Percentiles rank a stretch among this genome's conserved stretches.
Evolutionary conservation across 2,329 filamentous ascomycete genomes (phyloP).

Genomic region (Xylariaceae sp.): DNA sequence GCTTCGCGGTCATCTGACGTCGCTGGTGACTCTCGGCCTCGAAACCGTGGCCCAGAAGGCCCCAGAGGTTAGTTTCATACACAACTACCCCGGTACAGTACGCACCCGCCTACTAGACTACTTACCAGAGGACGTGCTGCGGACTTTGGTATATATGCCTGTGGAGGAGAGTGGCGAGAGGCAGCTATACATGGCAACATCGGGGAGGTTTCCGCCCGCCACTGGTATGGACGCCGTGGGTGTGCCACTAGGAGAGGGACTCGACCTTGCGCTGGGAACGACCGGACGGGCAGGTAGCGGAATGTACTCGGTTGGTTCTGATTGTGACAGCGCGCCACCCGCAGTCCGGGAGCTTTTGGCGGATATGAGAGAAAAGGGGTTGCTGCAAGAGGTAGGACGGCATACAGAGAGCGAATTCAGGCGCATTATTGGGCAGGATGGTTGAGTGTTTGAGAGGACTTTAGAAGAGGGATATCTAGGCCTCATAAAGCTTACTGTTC

Average conservation of each 20-base stretch:
- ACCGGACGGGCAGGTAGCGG: slow-evolving; percentile 16
- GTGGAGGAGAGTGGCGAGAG: slow-evolving; percentile 20
- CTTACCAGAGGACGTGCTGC: slow-evolving; percentile 18
- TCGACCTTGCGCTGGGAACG: slow-evolving; percentile 13
- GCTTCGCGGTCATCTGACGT: slow-evolving; percentile 20
- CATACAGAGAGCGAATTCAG: slow-evolving; percentile 26
- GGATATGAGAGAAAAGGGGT: slow-evolving; percentile 5
- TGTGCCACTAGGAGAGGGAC: slow-evolving; percentile 4
- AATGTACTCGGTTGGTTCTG: slow-evolving; percentile 19
- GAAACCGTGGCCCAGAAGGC: slow-evolving; percentile 12
- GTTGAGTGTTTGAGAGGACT: background rate
- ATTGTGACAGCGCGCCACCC: slow-evolving; percentile 14
- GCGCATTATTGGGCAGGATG: background rate
- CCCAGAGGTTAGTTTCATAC: slow-evolving; percentile 21
- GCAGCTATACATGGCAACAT: slow-evolving; percentile 23
- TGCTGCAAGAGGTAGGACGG: slow-evolving; percentile 14
- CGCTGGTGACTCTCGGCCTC: slow-evolving; percentile 23
- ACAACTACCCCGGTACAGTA: slow-evolving; percentile 25
- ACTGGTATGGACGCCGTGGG: background rate
- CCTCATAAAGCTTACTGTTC: no score
- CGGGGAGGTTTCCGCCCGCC: slow-evolving; percentile 18
- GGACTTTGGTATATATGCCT: slow-evolving; percentile 11
- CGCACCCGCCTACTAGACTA: slow-evolving; percentile 19
- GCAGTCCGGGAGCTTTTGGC: background rate
- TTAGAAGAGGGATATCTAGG: no score